These are phyloP conservation scores for Niebla homalea DNA, from an alignment of 495 filamentous ascomycete genomes.

Conservation along the genomic window DNA sequence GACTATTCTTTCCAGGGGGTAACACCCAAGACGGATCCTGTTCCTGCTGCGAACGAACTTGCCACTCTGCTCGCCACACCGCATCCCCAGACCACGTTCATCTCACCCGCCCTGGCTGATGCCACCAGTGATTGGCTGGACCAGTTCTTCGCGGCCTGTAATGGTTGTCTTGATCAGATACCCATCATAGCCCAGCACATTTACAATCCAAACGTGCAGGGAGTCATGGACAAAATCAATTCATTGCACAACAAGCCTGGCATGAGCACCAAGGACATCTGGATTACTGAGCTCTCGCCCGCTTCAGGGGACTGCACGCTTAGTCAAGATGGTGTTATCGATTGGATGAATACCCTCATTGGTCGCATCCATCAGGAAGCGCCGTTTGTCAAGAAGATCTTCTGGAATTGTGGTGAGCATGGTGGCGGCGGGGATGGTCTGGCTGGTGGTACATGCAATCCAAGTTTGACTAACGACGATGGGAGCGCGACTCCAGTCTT, in stretches of 20 bases:
- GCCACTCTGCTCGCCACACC: neutral
- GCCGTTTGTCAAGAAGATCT: slow-evolving; percentile 16
- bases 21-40: slow-evolving; percentile 7
- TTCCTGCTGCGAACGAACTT: slow-evolving; percentile 2
- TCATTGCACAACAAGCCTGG: slow-evolving; percentile 2
- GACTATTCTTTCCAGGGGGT: slow-evolving; percentile 10
- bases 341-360: slow-evolving; percentile 8
- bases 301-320: slow-evolving; percentile 4
- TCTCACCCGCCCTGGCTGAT: slow-evolving; percentile 11
- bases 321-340: neutral
- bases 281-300: slow-evolving; percentile 16
- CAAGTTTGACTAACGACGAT: slow-evolving; percentile 15
- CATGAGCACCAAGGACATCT: slow-evolving; percentile 12
- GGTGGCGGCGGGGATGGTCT: neutral
- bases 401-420: slow-evolving; percentile 16
- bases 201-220: slow-evolving; percentile 4
- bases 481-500: slow-evolving; percentile 9
- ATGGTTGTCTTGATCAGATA: slow-evolving; percentile 13
- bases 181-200: slow-evolving; percentile 12
- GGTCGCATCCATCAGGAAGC: no score
- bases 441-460: slow-evolving; percentile 8
- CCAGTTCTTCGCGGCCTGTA: slow-evolving; percentile 10
- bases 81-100: slow-evolving; percentile 6
- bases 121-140: slow-evolving; percentile 8
- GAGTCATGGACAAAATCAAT: slow-evolving; percentile 4